Evolutionary conservation across 352 stramenopile species (phyloP).

Genomic region (Globisporangium iwayamae): DNA sequence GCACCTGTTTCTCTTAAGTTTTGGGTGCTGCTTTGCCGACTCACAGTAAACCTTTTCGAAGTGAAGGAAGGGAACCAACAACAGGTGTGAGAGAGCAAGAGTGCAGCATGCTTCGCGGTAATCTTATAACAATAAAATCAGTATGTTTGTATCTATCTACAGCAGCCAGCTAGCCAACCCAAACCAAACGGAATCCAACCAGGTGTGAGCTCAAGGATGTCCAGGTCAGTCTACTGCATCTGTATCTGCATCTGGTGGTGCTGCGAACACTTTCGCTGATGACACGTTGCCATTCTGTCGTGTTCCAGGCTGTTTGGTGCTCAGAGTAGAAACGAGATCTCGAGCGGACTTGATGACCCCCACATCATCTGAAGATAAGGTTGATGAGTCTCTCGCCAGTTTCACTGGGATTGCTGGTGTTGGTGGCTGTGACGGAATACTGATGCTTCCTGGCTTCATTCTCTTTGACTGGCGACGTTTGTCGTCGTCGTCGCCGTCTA

Average conservation of each 20-base stretch:
- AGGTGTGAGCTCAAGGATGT: not conserved
- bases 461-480: not conserved
- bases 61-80: not conserved
- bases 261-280: slow-evolving; percentile 14
- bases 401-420: slow-evolving; percentile 8
- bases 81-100: not conserved
- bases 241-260: not conserved
- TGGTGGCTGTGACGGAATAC: not conserved
- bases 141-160: slow-evolving; percentile 14
- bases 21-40: slow-evolving; percentile 6
- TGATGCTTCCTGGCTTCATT: not conserved
- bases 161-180: not conserved
- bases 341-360: slow-evolving; percentile 36
- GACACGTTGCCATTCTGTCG: slow-evolving; percentile 4
- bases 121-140: slow-evolving; percentile 19
- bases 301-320: slow-evolving; percentile 3
- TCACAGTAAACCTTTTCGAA: slow-evolving; percentile 8
- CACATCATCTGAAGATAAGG: slow-evolving; percentile 27
- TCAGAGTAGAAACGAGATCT: slow-evolving; percentile 25
- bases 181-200: not conserved
- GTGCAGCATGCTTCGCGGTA: slow-evolving; percentile 7
- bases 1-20: not conserved
- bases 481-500: slow-evolving; percentile 10
- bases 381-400: slow-evolving; percentile 1
- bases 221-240: not conserved